A percentile compares a stretch with the other conserved stretches of the same genome.
phyloP scores from a whole-genome alignment of 139 green algal genomes.

The Pleodorina starrii region DNA sequence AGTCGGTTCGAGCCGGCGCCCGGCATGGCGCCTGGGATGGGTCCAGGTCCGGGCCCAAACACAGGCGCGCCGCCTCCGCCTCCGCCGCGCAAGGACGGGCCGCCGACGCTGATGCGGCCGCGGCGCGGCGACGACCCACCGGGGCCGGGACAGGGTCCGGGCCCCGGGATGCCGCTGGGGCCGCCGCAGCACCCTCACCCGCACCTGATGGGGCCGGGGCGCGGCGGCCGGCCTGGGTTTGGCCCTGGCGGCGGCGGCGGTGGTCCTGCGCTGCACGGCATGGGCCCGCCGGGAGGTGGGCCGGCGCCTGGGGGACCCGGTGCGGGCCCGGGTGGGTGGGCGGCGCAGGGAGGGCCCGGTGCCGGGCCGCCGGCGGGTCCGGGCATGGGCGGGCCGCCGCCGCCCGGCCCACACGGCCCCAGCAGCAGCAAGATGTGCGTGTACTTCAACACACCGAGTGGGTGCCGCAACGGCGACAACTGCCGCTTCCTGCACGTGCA shows the following conservation, averaged over 20 bases:
- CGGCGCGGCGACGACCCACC: not conserved
- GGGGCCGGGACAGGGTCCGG: not conserved
- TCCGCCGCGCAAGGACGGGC: not conserved
- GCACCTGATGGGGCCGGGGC: not conserved
- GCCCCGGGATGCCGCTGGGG: not conserved
- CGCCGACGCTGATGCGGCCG: conserved; percentile 1
- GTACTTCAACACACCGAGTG: conserved; percentile 33
- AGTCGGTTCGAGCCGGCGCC: not conserved
- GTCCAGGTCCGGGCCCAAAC: not conserved
- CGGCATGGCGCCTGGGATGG: not conserved
- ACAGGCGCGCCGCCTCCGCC: not conserved
- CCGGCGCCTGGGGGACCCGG: not conserved
- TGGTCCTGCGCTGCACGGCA: not conserved
- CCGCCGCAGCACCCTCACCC: not conserved
- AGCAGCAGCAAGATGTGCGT: conserved; percentile 28
- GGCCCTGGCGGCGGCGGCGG: too few relatives aligned
- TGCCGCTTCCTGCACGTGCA: conserved; percentile 48
- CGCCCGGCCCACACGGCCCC: not conserved
- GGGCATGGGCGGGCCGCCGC: not conserved
- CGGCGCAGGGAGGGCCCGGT: not conserved
- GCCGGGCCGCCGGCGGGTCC: not conserved
- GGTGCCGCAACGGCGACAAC: conserved; percentile 44
- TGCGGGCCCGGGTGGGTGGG: not conserved
- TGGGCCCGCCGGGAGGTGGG: not conserved
- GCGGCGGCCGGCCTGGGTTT: not conserved